These are phyloP conservation scores for Dioszegia crocea DNA, from an alignment of 768 basidiomycete genomes.

Conservation along the genomic window DNA sequence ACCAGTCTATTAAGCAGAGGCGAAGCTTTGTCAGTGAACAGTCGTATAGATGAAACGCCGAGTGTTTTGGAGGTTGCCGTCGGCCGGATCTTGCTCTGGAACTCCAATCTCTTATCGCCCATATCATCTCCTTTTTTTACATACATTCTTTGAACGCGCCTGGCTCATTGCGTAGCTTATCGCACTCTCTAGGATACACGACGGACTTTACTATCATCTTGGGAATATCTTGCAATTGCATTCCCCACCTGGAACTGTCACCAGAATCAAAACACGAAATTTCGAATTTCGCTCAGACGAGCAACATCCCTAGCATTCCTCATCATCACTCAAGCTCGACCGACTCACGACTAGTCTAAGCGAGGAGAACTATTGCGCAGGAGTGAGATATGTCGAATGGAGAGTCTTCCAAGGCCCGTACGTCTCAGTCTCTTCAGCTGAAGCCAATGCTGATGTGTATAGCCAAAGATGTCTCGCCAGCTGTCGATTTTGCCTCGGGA, in stretches of 20 bases:
- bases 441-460: too few relatives aligned
- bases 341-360: too few relatives aligned
- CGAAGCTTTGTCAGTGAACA: too few relatives aligned
- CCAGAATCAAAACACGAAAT: neutral
- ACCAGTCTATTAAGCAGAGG: too few relatives aligned
- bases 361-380: neutral
- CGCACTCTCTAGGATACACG: too few relatives aligned
- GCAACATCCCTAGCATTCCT: neutral
- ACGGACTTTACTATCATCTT: too few relatives aligned
- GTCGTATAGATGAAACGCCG: neutral
- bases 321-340: neutral
- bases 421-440: neutral
- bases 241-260: neutral
- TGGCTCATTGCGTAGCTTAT: neutral
- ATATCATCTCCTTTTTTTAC: neutral
- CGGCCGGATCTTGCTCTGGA: neutral
- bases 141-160: neutral
- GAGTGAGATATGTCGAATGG: conserved; percentile 4
- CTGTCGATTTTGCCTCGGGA: conserved; percentile 73
- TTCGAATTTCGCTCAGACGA: neutral
- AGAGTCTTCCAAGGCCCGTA: conserved; percentile 6
- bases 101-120: neutral
- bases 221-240: too few relatives aligned
- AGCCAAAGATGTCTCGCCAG: conserved; percentile 51
- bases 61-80: neutral